Percentiles rank a stretch among this genome's conserved stretches.
Conservation (phyloP, 805 yeast genomes). For the Candida morakotiae region DNA sequence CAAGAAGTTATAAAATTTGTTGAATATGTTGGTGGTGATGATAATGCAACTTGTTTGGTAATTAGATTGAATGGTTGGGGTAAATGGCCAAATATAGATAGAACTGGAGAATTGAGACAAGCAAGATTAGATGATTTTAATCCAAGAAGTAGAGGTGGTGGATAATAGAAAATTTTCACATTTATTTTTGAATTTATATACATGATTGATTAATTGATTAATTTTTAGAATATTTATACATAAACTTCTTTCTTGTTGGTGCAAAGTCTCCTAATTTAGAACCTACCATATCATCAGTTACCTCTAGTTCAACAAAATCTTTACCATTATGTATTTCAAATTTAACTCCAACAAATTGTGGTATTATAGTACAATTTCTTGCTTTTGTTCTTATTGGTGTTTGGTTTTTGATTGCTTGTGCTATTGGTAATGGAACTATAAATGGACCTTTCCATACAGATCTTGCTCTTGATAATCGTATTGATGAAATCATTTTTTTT, state of each 20-base stretch:
- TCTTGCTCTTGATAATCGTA: slow-evolving; percentile 23
- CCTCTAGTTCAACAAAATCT: slow-evolving; percentile 82
- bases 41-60: slow-evolving; percentile 91
- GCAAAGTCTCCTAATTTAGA: slow-evolving; percentile 93
- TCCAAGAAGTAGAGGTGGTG: slow-evolving; percentile 21
- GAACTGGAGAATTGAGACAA: slow-evolving; percentile 81
- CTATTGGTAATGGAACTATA: slow-evolving; percentile 91
- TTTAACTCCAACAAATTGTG: slow-evolving; percentile 91
- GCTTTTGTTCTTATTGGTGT: slow-evolving; percentile 95
- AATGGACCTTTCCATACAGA: slow-evolving; percentile 71
- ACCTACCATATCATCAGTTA: slow-evolving; percentile 96
- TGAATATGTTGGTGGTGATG: slow-evolving; percentile 86
- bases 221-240: slow-evolving; percentile 75
- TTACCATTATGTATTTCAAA: slow-evolving; percentile 96
- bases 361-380: slow-evolving; percentile 88
- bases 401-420: slow-evolving; percentile 73
- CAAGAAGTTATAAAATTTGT: slow-evolving; percentile 80
- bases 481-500: slow-evolving; percentile 28
- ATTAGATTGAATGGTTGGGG: slow-evolving; percentile 90
- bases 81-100: slow-evolving; percentile 77
- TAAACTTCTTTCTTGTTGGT: slow-evolving; percentile 85
- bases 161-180: neutral
- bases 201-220: slow-evolving; percentile 14
- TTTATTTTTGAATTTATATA: neutral
- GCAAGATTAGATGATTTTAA: slow-evolving; percentile 52